Conservation (phyloP, 1,284 basidiomycete genomes). For the Malassezia restricta region DNA sequence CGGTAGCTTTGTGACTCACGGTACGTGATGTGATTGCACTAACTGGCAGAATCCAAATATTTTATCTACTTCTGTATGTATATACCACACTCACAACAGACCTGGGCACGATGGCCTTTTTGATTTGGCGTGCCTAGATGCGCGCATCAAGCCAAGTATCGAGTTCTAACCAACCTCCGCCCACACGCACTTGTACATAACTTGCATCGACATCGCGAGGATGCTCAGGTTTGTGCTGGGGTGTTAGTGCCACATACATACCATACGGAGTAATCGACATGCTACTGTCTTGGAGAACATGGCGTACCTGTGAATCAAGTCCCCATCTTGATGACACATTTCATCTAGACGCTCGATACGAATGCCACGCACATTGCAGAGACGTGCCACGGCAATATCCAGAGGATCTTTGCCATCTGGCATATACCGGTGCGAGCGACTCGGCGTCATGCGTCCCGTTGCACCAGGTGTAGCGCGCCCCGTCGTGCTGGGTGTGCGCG, state of each 20-base stretch:
- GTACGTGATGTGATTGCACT: slow-evolving; percentile 51
- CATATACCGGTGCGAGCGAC: slow-evolving; percentile 50
- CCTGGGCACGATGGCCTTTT: slow-evolving; percentile 41
- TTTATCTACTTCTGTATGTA: slow-evolving; percentile 46
- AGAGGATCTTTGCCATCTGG: slow-evolving; percentile 66
- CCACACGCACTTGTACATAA: slow-evolving; percentile 34
- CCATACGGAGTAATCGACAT: slow-evolving; percentile 62
- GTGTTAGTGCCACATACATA: slow-evolving; percentile 40
- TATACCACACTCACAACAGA: slow-evolving; percentile 19
- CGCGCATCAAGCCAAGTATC: slow-evolving; percentile 55
- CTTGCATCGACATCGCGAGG: slow-evolving; percentile 6
- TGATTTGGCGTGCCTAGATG: slow-evolving; percentile 39
- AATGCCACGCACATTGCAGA: slow-evolving; percentile 63
- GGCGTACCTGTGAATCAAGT: slow-evolving; percentile 67
- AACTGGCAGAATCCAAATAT: slow-evolving; percentile 33
- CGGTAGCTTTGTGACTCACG: slow-evolving; percentile 90
- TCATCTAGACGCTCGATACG: slow-evolving; percentile 67
- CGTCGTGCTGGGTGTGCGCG: neutral
- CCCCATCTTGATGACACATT: slow-evolving; percentile 53
- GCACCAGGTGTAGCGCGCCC: neutral
- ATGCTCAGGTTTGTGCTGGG: slow-evolving; percentile 37
- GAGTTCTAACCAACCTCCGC: slow-evolving; percentile 67
- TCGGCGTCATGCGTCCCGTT: neutral
- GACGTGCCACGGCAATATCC: slow-evolving; percentile 61
- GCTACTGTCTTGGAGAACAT: slow-evolving; percentile 57